Evolutionary conservation across 495 filamentous ascomycete species (phyloP), one percentile per base, ranked within the genome.

Genomic region (Xylaria bambusicola): DNA sequence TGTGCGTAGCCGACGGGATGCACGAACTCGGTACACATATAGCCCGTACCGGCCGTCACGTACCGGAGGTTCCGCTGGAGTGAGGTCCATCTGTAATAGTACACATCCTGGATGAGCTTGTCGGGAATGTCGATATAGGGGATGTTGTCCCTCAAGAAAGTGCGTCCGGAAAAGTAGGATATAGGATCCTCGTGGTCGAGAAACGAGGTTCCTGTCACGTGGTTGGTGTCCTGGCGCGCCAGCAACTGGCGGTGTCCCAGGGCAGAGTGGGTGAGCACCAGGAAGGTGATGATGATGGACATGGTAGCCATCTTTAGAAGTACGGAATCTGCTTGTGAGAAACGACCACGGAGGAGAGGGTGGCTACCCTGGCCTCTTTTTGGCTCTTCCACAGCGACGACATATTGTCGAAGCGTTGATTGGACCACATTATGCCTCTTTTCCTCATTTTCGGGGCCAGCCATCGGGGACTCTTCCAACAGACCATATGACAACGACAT

Each of bases 81-180:
- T 12, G 75, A 70, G 0, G 71, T 75, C 63, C 72, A 72, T 50
- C 76, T 73, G 54, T 80, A 78, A 52, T 78, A 80, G 52, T 79
- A 80, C 20, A 80, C 73, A 60, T 77, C 75, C 58, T 77, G 68
- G 29, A 78, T 67, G 24, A 69, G 64, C 48, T 65, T 20, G 52
- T 80, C 76, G 9, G 76, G 77, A 38, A 76, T 70, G 42, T 80
- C 76, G 26, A 89, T 74, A 60, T 71, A 80, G 13, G 77, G 77
- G 47, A 80, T 79, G 46, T 78, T 80, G 47, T 75, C 69, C 53
- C 36, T 62, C 40, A 73, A 23, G 41, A 71, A 71, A 18, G 64
- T 63, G 45, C 64, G 68, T 21, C 68, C 70, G 2, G 54, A 65
- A 52, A 69, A 74, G 52, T 70, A 54, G 62, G 56, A 70, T 61